Evolutionary conservation across 1,139 yeast species (phyloP), one percentile per base, ranked within the genome.

Genomic region (Yarrowia galli): DNA sequence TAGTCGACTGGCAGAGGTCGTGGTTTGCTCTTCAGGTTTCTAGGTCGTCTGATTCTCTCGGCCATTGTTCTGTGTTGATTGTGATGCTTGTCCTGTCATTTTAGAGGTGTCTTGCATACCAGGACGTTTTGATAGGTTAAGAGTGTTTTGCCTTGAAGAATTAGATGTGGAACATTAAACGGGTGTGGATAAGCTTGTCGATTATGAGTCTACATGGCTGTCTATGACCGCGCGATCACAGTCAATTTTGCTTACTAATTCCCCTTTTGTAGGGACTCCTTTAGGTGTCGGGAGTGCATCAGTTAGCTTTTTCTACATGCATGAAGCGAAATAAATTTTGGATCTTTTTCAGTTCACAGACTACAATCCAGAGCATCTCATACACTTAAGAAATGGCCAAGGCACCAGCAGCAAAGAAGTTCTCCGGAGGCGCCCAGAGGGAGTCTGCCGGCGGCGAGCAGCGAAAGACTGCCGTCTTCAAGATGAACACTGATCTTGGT

Each of bases 401-500:
- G 65, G 69, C 73, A 12, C 69, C 72, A n/a, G 63, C 72, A n/a
- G 63, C 69, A 9, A 69, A 69, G 42, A 71, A 69, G 60, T 64
- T 61, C 25, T 56, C 61, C n/a, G 68, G 69, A 16, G 67, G 65
- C 22, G 58, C 67, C 25, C 66, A 61, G 66, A 6, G 49, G 10
- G 65, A 60, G 22, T 13, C 54, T 15, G 65, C 67, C 20, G 58
- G 54, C 35, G 35, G 70, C 32, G 70, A 63, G 36, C 65, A 66
- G 51, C 71, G 71, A 49, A 76, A 75, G 71, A 77, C 77, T 7
- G 88, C 96, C 1, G 98, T 92, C 56, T 93, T 93, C 85, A 93
- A 92, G 76, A 93, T 95, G 86, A 96, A 95, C 79, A 95, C 98
- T 42, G 96, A 91, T 75, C 84, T 95, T 69, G 99, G 99, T 71